Evolutionary conservation across 2,329 filamentous ascomycete species (phyloP).

Genomic region (Aspergillus intermedius): DNA sequence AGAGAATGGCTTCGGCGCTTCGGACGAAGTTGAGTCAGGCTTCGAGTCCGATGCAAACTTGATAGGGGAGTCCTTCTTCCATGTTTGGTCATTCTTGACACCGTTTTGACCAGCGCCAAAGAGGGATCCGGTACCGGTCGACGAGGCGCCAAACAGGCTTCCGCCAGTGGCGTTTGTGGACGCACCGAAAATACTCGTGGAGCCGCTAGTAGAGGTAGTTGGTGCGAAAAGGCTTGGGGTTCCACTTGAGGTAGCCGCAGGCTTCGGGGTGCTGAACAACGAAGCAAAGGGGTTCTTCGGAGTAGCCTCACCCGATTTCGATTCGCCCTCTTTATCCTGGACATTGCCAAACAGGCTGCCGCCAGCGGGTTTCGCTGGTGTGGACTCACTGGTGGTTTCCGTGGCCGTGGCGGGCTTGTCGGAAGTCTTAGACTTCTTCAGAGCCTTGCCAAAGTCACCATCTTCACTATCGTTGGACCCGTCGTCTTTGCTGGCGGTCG

Average conservation of each 20-base stretch:
- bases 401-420: conserved; percentile 7
- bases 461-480: conserved; percentile 11
- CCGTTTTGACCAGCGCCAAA: conserved; percentile 7
- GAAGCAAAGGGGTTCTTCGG: conserved; percentile 12
- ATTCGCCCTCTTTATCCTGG: conserved; percentile 20
- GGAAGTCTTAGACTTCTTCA: conserved; percentile 17
- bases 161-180: conserved; percentile 13
- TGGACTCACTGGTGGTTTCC: conserved; percentile 3
- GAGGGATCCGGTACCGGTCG: conserved; percentile 11
- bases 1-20: conserved; percentile 22
- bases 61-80: conserved; percentile 43
- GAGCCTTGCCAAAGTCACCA: conserved; percentile 15
- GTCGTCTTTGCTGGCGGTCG: conserved; percentile 12
- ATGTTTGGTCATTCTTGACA: conserved; percentile 37
- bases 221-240: conserved; percentile 19
- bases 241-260: conserved; percentile 18
- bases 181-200: conserved; percentile 13
- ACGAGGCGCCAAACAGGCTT: conserved; percentile 21
- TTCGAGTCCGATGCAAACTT: conserved; percentile 36
- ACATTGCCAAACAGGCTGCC: conserved; percentile 33
- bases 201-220: conserved; percentile 5
- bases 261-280: conserved; percentile 20
- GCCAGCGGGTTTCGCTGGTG: conserved; percentile 12
- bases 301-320: conserved; percentile 15
- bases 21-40: no score